These are phyloP conservation scores for Fulvia fulva DNA, from an alignment of 2,329 filamentous ascomycete genomes.

Conservation along the genomic window DNA sequence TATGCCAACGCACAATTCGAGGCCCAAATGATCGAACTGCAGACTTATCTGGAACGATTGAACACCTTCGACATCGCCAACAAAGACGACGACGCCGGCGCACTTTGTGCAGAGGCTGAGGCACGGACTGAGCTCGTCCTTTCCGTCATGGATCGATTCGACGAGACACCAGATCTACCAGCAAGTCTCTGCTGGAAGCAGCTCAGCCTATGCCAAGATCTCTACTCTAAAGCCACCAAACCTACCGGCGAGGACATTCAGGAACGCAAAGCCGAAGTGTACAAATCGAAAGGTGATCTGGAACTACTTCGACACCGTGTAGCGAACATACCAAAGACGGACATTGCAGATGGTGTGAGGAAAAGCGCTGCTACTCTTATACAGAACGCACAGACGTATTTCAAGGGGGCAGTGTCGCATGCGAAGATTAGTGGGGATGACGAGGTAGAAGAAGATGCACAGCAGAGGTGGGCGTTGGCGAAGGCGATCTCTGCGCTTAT, in stretches of 20 bases:
- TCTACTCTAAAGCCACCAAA: conserved; percentile 50
- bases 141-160: conserved; percentile 27
- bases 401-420: conserved; percentile 47
- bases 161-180: conserved; percentile 18
- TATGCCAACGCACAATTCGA: conserved; percentile 57
- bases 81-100: conserved; percentile 53
- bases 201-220: conserved; percentile 48
- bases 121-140: conserved; percentile 29
- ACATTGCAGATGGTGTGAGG: conserved; percentile 40
- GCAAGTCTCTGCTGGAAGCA: conserved; percentile 48
- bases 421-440: conserved; percentile 25
- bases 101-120: conserved; percentile 39
- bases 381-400: conserved; percentile 57
- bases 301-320: conserved; percentile 54
- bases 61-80: conserved; percentile 32
- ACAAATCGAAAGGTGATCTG: conserved; percentile 52
- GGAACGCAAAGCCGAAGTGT: conserved; percentile 44
- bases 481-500: conserved; percentile 39
- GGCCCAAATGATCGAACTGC: conserved; percentile 45
- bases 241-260: conserved; percentile 43
- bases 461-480: conserved; percentile 32
- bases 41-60: conserved; percentile 50
- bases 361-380: conserved; percentile 47
- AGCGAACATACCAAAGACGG: conserved; percentile 32
- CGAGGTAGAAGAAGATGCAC: conserved; percentile 41